Evolutionary conservation across 2,329 filamentous ascomycete species (phyloP), one percentile per base, ranked within the genome.

Genomic region (Colletotrichum navitas): DNA sequence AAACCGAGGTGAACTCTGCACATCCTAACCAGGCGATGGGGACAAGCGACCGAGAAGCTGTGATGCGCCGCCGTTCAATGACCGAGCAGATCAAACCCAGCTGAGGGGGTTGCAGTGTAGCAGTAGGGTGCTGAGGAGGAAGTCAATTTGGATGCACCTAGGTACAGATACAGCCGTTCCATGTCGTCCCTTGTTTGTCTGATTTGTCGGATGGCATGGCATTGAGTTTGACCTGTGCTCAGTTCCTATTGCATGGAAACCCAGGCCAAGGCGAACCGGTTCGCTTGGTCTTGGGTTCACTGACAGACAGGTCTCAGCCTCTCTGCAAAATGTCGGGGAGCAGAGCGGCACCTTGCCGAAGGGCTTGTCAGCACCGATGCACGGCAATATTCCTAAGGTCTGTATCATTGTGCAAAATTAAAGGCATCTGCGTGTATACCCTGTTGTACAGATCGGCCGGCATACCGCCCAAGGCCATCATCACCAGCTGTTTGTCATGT

Each of bases 11-110:
- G 65, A 52, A 29, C 36, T 63, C 39, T 26, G 39, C 21, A 32
- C 10, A 63, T 59, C 36, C 63, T 47, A 34, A 63, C 52, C 52
- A 36, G 29, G 32, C 32, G 0, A n/a, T 36, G 26, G 32, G 52
- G 16, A 59, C 56, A 58, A 59, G 45, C 41, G 43, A 68, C 64
- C 64, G 43, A 58, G 56, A 45, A 52, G 39, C 36, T 36, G 32
- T 32, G 52, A 36, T 43, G n/a, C 41, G 6, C 34, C 49, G 5
- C 12, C 18, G 24, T 51, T 14, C 12, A 26, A 26, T 41, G n/a
- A 34, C n/a, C 18, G 54, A 29, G 60, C 45, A 64, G 36, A 34
- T 8, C 32, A 36, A 26, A 49, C 11, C 16, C 41, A n/a, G 16
- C 24, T 47, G 29, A 29, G 29, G 39, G 32, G n/a, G 45, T 24